These are phyloP conservation scores for Melanomma pulvis-pyrius DNA, from an alignment of 495 filamentous ascomycete species.

Conservation along the genomic window DNA sequence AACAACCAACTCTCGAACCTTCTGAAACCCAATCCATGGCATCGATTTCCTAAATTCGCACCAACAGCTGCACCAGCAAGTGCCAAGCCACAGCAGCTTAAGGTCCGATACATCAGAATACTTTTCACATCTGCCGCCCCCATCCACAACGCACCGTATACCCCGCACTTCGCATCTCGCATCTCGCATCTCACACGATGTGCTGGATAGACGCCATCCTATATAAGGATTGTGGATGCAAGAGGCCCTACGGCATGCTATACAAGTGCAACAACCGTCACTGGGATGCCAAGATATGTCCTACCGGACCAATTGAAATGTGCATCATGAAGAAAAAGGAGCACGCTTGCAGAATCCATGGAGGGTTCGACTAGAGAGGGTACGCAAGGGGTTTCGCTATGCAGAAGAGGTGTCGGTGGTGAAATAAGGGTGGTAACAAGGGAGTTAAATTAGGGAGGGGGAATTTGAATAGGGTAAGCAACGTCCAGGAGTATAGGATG, in stretches of 20 bases:
- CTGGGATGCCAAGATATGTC: not conserved
- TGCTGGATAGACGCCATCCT: not conserved
- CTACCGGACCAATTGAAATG: no score
- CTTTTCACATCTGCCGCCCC: not conserved
- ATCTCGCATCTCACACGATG: not conserved
- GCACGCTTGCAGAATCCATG: no score
- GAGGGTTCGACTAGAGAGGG: no score
- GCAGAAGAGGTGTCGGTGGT: no score
- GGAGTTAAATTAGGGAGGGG: not conserved
- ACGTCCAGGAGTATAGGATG: not conserved
- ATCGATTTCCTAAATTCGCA: no score
- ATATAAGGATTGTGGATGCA: not conserved
- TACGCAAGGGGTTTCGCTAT: no score
- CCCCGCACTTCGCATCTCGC: not conserved
- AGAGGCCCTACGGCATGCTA: not conserved
- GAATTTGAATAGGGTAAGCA: not conserved
- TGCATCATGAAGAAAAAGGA: no score
- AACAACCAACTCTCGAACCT: no score
- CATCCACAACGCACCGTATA: not conserved
- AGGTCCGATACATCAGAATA: not conserved
- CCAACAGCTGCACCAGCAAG: no score
- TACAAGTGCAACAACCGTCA: not conserved
- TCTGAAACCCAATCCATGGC: no score
- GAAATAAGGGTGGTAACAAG: no score
- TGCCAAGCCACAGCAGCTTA: no score